These are phyloP conservation scores for Dictyostelium discoideum DNA, from an alignment of 78 protist species.

Conservation along the genomic window dicty_2.7 NC_007090.3:1338501-1339000, in stretches of 20 bases:
- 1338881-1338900: not conserved
- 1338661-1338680: not conserved
- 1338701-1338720: not conserved
- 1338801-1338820: not conserved
- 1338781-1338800: not conserved
- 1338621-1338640: not conserved
- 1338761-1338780: not conserved
- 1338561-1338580: too few relatives aligned
- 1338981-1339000: not conserved
- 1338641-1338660: not conserved
- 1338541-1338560: not conserved
- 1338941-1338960: not conserved
- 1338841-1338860: not conserved
- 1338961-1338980: slow-evolving; percentile 13
- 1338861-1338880: not conserved
- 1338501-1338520: not conserved
- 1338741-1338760: not conserved
- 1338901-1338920: not conserved
- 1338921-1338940: not conserved
- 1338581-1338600: not conserved
- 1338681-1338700: not conserved
- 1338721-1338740: not conserved
- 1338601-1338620: not conserved
- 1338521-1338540: not conserved
- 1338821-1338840: too few relatives aligned